Evolutionary conservation across 768 basidiomycete species (phyloP).

Genomic region (Mycena alexandri): DNA sequence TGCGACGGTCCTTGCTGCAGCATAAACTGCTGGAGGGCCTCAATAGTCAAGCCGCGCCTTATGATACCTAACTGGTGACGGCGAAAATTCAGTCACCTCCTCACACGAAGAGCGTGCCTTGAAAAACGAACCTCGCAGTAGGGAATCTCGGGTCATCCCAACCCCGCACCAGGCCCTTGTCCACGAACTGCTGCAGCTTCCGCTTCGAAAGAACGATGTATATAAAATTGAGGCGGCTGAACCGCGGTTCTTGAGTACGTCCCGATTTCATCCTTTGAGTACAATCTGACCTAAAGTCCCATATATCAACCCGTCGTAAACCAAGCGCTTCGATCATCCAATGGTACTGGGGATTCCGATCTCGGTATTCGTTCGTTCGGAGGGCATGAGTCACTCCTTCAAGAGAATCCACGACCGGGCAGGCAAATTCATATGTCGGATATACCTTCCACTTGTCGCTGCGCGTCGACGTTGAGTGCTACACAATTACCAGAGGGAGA

Average conservation of each 20-base stretch:
- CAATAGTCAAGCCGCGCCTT: slow-evolving; percentile 94
- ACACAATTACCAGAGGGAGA: not conserved
- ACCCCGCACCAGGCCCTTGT: slow-evolving; percentile 84
- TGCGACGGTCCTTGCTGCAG: slow-evolving; percentile 96
- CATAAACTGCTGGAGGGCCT: slow-evolving; percentile 96
- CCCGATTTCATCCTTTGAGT: not conserved
- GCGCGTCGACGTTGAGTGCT: slow-evolving; percentile 13
- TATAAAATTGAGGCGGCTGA: slow-evolving; percentile 93
- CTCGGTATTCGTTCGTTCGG: slow-evolving; percentile 97
- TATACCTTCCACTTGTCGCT: slow-evolving; percentile 97
- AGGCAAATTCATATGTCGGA: slow-evolving; percentile 98
- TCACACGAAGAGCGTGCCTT: not conserved
- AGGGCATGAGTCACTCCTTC: slow-evolving; percentile 98
- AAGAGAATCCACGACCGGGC: slow-evolving; percentile 94
- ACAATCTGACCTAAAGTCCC: slow-evolving; percentile 87
- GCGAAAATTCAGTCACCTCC: not conserved
- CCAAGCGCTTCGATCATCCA: slow-evolving; percentile 94
- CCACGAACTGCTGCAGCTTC: slow-evolving; percentile 97
- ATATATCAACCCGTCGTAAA: slow-evolving; percentile 87
- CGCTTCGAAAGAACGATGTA: slow-evolving; percentile 97
- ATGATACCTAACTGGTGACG: slow-evolving; percentile 75
- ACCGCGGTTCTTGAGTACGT: slow-evolving; percentile 5
- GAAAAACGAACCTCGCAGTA: slow-evolving; percentile 80
- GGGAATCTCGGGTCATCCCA: slow-evolving; percentile 99
- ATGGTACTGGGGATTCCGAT: slow-evolving; percentile 95